Conservation (phyloP, 352 stramenopile species). For the Phytophthora pluvialis region DNA sequence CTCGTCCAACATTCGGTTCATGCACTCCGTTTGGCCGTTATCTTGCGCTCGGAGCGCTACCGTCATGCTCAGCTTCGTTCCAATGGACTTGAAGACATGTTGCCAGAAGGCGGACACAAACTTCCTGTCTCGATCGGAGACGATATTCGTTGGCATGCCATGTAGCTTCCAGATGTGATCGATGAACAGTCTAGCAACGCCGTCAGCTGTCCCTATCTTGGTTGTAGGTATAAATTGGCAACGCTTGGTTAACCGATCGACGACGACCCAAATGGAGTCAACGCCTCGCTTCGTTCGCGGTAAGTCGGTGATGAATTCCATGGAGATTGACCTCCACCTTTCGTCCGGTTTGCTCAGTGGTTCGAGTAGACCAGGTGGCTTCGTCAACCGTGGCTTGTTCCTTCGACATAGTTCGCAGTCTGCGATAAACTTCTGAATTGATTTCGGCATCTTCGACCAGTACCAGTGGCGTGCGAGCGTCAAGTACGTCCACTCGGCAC, state of each 20-base stretch:
- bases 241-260: constrained; percentile 15
- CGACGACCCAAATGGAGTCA: constrained; percentile 1
- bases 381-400: too few species aligned
- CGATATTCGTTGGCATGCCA: background rate
- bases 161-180: background rate
- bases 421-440: background rate
- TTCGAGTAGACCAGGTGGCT: too few species aligned
- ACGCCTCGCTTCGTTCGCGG: background rate
- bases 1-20: too few species aligned
- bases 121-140: background rate
- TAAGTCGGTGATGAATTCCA: background rate
- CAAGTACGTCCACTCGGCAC: background rate
- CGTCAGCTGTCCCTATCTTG: constrained; percentile 14
- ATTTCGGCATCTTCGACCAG: background rate
- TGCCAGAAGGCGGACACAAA: background rate
- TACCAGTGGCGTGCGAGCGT: background rate
- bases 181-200: too few species aligned
- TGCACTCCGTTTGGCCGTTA: too few species aligned
- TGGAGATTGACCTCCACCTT: background rate
- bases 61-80: background rate
- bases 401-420: too few species aligned
- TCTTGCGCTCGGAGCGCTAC: background rate
- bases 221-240: constrained; percentile 4
- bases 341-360: constrained; percentile 10
- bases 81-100: background rate